Percentiles rank a stretch among this genome's conserved stretches.
Evolutionary conservation across 148 eudicot genomes (phyloP).

Genomic region (Rhododendron williamsianum): DNA sequence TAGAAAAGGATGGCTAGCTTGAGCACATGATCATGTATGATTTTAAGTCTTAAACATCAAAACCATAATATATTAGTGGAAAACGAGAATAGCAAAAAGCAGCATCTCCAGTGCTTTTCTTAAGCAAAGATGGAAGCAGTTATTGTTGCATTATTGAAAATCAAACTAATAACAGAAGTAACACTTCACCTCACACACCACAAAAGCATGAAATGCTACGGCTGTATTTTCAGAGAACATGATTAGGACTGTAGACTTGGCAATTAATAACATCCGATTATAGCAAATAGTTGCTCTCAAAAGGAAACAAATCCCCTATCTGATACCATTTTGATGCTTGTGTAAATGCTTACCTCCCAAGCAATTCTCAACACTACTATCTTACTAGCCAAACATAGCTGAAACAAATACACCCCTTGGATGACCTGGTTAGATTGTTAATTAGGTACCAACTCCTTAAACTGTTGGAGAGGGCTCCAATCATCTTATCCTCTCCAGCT

Average conservation of each 20-base stretch:
- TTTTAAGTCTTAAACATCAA: background rate
- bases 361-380: background rate
- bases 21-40: background rate
- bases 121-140: background rate
- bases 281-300: background rate
- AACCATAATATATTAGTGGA: background rate
- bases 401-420: background rate
- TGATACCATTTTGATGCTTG: background rate
- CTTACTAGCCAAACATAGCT: background rate
- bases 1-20: background rate
- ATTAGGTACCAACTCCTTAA: background rate
- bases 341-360: background rate
- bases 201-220: background rate
- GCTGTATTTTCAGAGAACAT: background rate
- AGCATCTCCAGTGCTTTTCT: background rate
- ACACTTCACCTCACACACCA: background rate
- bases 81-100: background rate
- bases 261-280: background rate
- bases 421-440: background rate
- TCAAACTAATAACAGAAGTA: background rate
- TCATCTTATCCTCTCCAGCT: background rate
- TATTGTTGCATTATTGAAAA: background rate
- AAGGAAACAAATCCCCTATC: background rate
- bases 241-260: background rate
- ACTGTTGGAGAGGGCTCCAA: background rate